These are phyloP conservation scores for Oidiodendron maius DNA, from an alignment of 495 filamentous ascomycete species.

Conservation along the genomic window DNA sequence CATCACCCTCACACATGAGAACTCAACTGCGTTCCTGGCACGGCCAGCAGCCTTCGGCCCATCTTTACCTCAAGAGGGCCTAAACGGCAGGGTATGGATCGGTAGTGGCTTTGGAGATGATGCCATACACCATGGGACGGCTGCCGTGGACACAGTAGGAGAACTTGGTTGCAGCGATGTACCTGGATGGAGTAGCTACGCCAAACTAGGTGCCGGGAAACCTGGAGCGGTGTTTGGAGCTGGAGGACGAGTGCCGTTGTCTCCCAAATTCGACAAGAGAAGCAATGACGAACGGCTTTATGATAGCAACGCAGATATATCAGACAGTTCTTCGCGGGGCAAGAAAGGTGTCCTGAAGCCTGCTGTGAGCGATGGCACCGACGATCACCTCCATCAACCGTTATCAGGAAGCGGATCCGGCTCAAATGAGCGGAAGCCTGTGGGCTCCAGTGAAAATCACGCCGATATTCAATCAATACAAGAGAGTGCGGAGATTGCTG, in stretches of 20 bases:
- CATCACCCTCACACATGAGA: slow-evolving; percentile 95
- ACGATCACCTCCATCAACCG: slow-evolving; percentile 76
- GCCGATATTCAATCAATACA: slow-evolving; percentile 94
- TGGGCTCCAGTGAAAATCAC: slow-evolving; percentile 49
- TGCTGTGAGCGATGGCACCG: slow-evolving; percentile 69
- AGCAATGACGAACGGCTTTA: slow-evolving; percentile 7
- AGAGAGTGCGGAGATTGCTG: slow-evolving; percentile 88
- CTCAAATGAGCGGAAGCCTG: slow-evolving; percentile 15
- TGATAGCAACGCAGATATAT: slow-evolving; percentile 5
- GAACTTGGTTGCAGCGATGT: slow-evolving; percentile 98
- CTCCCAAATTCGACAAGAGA: slow-evolving; percentile 11
- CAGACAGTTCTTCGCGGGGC: slow-evolving; percentile 1
- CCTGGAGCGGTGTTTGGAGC: slow-evolving; percentile 11
- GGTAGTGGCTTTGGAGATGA: slow-evolving; percentile 86
- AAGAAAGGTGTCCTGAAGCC: slow-evolving; percentile 2
- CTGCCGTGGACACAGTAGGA: slow-evolving; percentile 54
- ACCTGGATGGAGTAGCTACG: slow-evolving; percentile 73
- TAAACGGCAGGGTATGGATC: slow-evolving; percentile 84
- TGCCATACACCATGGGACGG: slow-evolving; percentile 50
- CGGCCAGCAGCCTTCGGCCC: slow-evolving; percentile 93
- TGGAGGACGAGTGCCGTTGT: slow-evolving; percentile 8
- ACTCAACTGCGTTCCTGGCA: slow-evolving; percentile 92
- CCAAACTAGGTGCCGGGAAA: slow-evolving; percentile 9
- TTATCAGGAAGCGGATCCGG: slow-evolving; percentile 18
- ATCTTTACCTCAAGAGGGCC: slow-evolving; percentile 61